Evolutionary conservation across 345 rosid species (phyloP).

Genomic region (Firmiana major): DNA sequence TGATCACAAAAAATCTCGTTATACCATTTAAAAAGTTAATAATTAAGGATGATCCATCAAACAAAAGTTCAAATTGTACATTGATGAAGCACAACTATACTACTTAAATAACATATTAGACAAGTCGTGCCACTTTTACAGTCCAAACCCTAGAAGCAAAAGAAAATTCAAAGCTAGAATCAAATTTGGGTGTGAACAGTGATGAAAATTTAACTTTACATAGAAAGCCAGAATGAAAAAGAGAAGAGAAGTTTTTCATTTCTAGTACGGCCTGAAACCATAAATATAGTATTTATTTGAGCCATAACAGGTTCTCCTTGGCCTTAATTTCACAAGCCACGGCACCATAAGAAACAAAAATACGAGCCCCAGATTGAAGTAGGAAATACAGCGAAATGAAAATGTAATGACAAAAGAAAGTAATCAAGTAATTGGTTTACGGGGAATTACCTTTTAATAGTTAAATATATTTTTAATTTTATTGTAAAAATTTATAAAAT

Average conservation of each 20-base stretch:
- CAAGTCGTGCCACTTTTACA: not conserved
- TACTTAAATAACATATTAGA: too few species aligned
- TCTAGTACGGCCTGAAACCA: conserved; percentile 5
- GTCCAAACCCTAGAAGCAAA: not conserved
- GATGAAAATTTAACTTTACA: conserved; percentile 5
- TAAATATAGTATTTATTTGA: conserved; percentile 17
- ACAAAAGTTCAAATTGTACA: too few species aligned
- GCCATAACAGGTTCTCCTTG: not conserved
- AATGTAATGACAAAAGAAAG: not conserved
- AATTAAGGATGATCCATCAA: too few species aligned
- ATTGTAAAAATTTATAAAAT: too few species aligned
- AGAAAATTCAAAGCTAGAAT: not conserved
- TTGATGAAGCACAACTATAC: too few species aligned
- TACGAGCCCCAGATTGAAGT: too few species aligned
- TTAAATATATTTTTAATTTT: too few species aligned
- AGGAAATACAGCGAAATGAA: too few species aligned
- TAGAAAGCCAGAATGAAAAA: not conserved
- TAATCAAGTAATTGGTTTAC: not conserved
- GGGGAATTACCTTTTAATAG: too few species aligned
- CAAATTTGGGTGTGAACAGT: not conserved
- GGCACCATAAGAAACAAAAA: conserved; percentile 6
- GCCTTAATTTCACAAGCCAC: not conserved
- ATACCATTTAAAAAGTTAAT: too few species aligned
- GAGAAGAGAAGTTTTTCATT: not conserved
- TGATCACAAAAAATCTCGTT: too few species aligned